These are phyloP conservation scores for Acanthamoeba quina DNA, from an alignment of 208 protist genomes.

Conservation along the genomic window DNA sequence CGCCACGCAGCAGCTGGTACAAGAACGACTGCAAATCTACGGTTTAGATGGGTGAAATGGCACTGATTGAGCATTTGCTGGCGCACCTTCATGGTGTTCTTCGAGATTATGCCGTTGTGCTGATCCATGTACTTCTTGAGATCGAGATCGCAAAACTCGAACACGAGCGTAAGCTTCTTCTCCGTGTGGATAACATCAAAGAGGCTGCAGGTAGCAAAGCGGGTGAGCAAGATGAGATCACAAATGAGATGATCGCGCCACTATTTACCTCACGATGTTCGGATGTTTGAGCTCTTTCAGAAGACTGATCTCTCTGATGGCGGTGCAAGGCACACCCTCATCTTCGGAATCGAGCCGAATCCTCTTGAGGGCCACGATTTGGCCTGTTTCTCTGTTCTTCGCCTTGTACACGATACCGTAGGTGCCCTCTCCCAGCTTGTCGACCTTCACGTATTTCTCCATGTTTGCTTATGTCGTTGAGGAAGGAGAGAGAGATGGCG, in stretches of 20 bases:
- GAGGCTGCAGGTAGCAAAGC: slow-evolving; percentile 74
- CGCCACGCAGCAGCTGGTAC: slow-evolving; percentile 91
- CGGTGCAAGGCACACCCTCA: slow-evolving; percentile 92
- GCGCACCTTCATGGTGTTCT: slow-evolving; percentile 64
- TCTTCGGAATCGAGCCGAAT: slow-evolving; percentile 92
- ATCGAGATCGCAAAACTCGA: slow-evolving; percentile 92
- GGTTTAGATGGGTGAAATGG: no score
- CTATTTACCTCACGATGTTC: slow-evolving; percentile 87
- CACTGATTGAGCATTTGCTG: no score
- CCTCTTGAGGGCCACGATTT: slow-evolving; percentile 92
- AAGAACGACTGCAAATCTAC: slow-evolving; percentile 85
- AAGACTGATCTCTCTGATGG: slow-evolving; percentile 93
- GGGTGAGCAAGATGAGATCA: neutral
- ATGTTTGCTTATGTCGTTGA: slow-evolving; percentile 6
- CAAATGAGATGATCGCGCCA: no score
- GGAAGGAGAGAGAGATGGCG: no score
- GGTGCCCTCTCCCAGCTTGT: slow-evolving; percentile 87
- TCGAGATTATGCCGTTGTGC: slow-evolving; percentile 14
- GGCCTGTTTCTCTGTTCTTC: slow-evolving; percentile 85
- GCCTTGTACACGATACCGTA: slow-evolving; percentile 89
- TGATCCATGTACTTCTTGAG: slow-evolving; percentile 91
- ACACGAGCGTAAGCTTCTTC: slow-evolving; percentile 89
- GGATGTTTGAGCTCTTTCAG: slow-evolving; percentile 92
- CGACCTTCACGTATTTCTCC: slow-evolving; percentile 86
- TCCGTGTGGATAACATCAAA: slow-evolving; percentile 91